Percentiles rank a stretch among this genome's conserved stretches.
These are phyloP conservation scores for Heterobasidion annosum DNA, from an alignment of 1,284 basidiomycete genomes.

Conservation along the genomic window DNA sequence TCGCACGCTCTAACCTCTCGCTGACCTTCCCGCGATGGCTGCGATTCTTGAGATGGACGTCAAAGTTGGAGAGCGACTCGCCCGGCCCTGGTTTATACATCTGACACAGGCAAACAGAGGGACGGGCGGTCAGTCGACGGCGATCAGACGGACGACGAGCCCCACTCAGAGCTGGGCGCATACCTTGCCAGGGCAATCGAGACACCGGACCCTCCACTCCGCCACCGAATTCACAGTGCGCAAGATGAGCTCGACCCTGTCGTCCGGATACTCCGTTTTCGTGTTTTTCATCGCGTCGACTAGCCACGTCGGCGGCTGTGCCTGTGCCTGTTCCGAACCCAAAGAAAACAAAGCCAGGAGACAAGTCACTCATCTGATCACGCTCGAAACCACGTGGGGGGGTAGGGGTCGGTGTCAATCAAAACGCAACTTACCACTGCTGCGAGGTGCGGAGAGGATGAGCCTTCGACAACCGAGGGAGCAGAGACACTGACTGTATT, in stretches of 20 bases:
- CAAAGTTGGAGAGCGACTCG: constrained; percentile 87
- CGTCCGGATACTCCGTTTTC: constrained; percentile 61
- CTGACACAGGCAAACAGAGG: constrained; percentile 25
- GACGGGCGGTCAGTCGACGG: constrained; percentile 1
- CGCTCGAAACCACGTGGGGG: background rate
- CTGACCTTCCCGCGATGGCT: constrained; percentile 56
- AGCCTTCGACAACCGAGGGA: background rate
- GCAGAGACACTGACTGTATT: constrained; percentile 1
- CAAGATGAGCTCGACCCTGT: constrained; percentile 74
- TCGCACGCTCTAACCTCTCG: background rate
- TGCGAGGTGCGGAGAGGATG: background rate
- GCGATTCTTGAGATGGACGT: constrained; percentile 83
- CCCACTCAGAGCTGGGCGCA: constrained; percentile 11
- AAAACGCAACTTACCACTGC: background rate
- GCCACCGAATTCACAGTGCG: constrained; percentile 41
- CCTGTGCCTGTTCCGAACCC: background rate
- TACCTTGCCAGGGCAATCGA: constrained; percentile 93
- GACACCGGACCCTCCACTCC: constrained; percentile 91
- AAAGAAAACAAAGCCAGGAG: background rate
- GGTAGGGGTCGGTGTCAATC: background rate
- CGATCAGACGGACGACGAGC: background rate
- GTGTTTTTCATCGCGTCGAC: background rate
- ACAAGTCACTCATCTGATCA: background rate
- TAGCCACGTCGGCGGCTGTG: constrained; percentile 1
- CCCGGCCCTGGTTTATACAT: constrained; percentile 83